Evolutionary conservation across 768 basidiomycete species (phyloP), one percentile per base, ranked within the genome.

Genomic region (Pholiota molesta): DNA sequence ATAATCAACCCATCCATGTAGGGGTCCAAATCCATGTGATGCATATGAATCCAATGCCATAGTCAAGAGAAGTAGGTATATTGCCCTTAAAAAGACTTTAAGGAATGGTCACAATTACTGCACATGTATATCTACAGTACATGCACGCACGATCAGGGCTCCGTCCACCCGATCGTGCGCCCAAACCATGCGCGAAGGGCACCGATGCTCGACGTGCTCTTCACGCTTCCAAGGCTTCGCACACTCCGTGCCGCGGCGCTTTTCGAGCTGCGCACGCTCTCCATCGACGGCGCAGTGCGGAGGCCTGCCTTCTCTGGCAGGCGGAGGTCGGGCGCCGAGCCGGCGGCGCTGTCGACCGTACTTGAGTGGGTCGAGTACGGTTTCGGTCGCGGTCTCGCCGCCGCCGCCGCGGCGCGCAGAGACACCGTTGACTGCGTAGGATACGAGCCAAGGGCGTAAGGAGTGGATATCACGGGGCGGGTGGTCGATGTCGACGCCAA

Each of bases 231-330:
- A 33, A 80, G 66, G 61, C 81, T 81, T 51, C 77, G 74, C 52
- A 79, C 75, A 59, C 81, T 83, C 62, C 77, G 71, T n/a, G 75
- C 74, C 17, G 74, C 79, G 8, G 70, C 67, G 57, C 81, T 78
- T 63, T 71, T 72, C 17, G 72, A 71, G 60, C 76, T 83, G 33
- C 78, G 76, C 66, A 82, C 79, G 66, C 80, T 82, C 68, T 85
- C 83, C 55, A 78, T 70, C 2, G 82, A 82, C 6, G 81, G 77
- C 13, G 75, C 75, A 23, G 68, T 70, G 39, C 76, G 75, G 57
- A 81, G 69, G 13, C 72, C 66, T 16, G 39, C 39, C 26, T 52
- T 45, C 59, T 35, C 59, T 33, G 64, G 49, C 13, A 39, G 33
- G 58, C 64, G 14, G 26, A 53, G 57, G 54, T 64, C 65, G 33